Evolutionary conservation across 2,329 filamentous ascomycete genomes (phyloP).

Genomic region (Hypomyces rosellus): DNA sequence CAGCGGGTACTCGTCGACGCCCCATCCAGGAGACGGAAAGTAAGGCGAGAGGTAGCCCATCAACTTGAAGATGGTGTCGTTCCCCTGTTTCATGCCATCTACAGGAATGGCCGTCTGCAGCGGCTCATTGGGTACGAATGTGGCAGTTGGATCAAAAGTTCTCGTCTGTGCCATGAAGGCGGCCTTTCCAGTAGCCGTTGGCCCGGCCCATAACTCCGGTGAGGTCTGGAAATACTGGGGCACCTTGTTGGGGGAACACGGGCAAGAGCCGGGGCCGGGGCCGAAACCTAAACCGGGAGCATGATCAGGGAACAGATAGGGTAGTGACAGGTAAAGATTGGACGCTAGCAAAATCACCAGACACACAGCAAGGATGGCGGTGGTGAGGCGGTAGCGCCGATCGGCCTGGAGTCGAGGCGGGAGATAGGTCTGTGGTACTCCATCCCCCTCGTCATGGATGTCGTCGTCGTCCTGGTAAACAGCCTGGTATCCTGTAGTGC

Average conservation of each 20-base stretch:
- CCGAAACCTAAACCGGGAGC: conserved; percentile 2
- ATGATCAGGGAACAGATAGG: conserved; percentile 20
- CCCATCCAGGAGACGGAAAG: conserved; percentile 65
- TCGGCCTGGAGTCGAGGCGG: conserved; percentile 16
- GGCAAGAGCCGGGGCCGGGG: conserved; percentile 21
- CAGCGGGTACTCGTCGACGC: conserved; percentile 64
- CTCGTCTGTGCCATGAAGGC: conserved; percentile 69
- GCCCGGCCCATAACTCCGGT: conserved; percentile 55
- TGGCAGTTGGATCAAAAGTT: conserved; percentile 56
- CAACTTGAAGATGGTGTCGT: conserved; percentile 62
- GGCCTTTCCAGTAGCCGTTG: conserved; percentile 62
- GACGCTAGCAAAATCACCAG: conserved; percentile 32
- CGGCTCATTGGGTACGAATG: conserved; percentile 62
- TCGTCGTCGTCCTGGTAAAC: conserved; percentile 27
- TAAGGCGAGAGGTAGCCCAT: conserved; percentile 65
- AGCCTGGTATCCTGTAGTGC: conserved; percentile 24
- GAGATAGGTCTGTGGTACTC: conserved; percentile 1
- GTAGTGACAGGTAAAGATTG: conserved; percentile 32
- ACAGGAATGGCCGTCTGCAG: conserved; percentile 67
- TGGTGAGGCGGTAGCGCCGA: conserved; percentile 25
- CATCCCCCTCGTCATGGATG: conserved; percentile 11
- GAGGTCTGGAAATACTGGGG: conserved; percentile 59
- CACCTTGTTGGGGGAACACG: conserved; percentile 34
- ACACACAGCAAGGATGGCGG: conserved; percentile 26
- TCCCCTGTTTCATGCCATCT: conserved; percentile 46